phyloP scores from a whole-genome alignment of 1,139 yeast species.

The Protomyces arabidopsidicola region DNA sequence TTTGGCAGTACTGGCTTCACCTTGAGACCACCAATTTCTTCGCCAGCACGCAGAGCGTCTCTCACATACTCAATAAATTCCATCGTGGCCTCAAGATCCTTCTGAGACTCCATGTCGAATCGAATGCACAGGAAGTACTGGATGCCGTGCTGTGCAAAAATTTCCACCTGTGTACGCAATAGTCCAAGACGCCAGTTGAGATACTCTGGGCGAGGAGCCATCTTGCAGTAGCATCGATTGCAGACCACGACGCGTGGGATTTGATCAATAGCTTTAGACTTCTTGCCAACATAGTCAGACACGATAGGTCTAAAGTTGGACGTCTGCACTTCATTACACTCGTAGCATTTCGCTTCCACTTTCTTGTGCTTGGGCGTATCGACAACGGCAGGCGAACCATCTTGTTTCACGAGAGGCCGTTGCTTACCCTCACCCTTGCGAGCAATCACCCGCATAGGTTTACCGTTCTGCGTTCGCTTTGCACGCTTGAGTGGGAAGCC shows the following conservation, averaged over 20 bases:
- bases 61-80: constrained; percentile 5
- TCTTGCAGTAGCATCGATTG: constrained; percentile 24
- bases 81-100: constrained; percentile 5
- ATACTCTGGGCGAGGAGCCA: constrained; percentile 24
- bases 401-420: not conserved
- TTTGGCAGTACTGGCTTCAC: constrained; percentile 12
- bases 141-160: constrained; percentile 12
- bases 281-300: constrained; percentile 23
- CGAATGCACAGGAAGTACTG: constrained; percentile 1
- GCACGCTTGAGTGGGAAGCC: constrained; percentile 1
- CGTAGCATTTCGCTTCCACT: constrained; percentile 9
- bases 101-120: not conserved
- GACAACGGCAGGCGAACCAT: not conserved
- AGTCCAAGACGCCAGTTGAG: constrained; percentile 18
- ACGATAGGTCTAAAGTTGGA: constrained; percentile 25
- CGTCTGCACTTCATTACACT: constrained; percentile 19
- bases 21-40: constrained; percentile 9
- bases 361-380: constrained; percentile 15
- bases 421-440: not conserved
- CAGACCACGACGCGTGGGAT: constrained; percentile 19
- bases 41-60: constrained; percentile 2
- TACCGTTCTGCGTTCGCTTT: not conserved
- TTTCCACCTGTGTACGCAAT: constrained; percentile 14
- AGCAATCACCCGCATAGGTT: not conserved
- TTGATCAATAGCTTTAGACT: constrained; percentile 13